Evolutionary conservation across 2,329 filamentous ascomycete species (phyloP), one percentile per base, ranked within the genome.

Genomic region (Graphiopsis chlorocephala): DNA sequence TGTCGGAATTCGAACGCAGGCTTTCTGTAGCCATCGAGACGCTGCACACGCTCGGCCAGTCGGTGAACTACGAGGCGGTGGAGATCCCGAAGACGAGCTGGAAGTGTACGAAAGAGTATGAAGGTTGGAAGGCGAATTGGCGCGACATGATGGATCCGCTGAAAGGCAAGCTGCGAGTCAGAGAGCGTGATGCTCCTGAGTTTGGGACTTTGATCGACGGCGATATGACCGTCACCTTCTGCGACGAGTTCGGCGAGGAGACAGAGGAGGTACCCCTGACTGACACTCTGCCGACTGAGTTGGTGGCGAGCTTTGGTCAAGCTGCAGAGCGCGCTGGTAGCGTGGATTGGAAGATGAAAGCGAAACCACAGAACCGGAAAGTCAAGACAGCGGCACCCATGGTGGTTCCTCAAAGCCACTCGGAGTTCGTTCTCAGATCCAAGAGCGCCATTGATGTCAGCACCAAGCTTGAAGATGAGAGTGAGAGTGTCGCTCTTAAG

Each of bases 71-170:
- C 23, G 48, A 33, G 15, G 25, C 12, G 7, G 60, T 55, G 29
- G 17, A 35, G 7, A 20, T 23, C 15, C 48, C 60, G 17, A 29
- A 28, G 25, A 17, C 31, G 17, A 50, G 48, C 17, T 62, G 60
- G 60, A 14, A 42, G 33, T 62, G 60, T 25, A n/a, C 42, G 48
- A 42, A 42, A 20, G 60, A 62, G 48, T 38, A 29, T n/a, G 23
- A 62, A 25, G 26, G 31, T 8, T 62, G 60, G 60, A 45, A 20
- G 47, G 33, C 33, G 15, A 45, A 42, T 31, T 17, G 33, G 17
- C 25, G 23, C 10, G 20, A 42, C 20, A 25, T 62, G 31, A 15
- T 45, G 31, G 17, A 62, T 45, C 20, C 25, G 3, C 5, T 12
- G 4, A 55, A 55, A 10, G 48, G 60, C 31, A 62, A 62, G 60